phyloP scores from a whole-genome alignment of 306 rosid species.

The Medicago lupulina region DNA sequence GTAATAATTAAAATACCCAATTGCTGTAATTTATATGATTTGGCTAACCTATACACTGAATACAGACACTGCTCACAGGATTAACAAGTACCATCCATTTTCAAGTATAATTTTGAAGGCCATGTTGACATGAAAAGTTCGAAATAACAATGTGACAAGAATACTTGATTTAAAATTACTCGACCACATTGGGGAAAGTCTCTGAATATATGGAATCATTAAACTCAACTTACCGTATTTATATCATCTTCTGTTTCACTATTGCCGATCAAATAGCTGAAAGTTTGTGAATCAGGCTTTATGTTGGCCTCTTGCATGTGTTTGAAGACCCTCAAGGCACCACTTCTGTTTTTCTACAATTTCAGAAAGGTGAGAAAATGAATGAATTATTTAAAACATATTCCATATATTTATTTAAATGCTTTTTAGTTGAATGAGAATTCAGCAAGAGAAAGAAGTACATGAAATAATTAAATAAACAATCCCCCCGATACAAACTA shows the following conservation, averaged over 20 bases:
- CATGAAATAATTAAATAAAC: not conserved
- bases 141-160: slow-evolving; percentile 29
- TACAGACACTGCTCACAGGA: not conserved
- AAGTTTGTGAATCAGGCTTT: slow-evolving; percentile 77
- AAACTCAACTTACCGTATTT: slow-evolving; percentile 56
- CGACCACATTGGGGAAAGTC: slow-evolving; percentile 3
- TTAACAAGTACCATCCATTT: not conserved
- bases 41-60: not conserved
- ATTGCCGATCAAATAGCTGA: slow-evolving; percentile 64
- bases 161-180: slow-evolving; percentile 15
- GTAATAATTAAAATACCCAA: slow-evolving; percentile 3
- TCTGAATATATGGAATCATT: not conserved
- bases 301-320: slow-evolving; percentile 64
- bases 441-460: not conserved
- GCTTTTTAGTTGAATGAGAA: slow-evolving; percentile 7
- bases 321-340: slow-evolving; percentile 63
- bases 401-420: not conserved
- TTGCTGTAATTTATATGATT: not conserved
- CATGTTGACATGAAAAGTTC: slow-evolving; percentile 2
- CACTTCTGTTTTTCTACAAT: slow-evolving; percentile 67
- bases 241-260: slow-evolving; percentile 71
- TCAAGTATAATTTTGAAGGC: slow-evolving; percentile 25
- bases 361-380: slow-evolving; percentile 33
- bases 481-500: slow-evolving; percentile 3
- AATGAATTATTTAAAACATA: slow-evolving; percentile 27